These are phyloP conservation scores for Dendrothele bispora DNA, from an alignment of 768 basidiomycete species.

Conservation along the genomic window DNA sequence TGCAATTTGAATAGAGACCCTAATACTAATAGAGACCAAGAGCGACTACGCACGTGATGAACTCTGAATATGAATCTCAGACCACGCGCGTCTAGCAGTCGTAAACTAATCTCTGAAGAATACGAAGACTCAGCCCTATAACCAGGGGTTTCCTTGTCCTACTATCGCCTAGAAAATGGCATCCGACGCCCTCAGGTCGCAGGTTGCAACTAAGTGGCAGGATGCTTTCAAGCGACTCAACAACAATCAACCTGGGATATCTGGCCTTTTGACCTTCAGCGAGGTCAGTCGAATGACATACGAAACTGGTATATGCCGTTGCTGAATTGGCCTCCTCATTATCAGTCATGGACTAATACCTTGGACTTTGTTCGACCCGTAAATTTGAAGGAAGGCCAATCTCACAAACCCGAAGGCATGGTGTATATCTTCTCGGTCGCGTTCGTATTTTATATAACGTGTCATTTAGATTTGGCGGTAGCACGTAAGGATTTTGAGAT, in stretches of 20 bases:
- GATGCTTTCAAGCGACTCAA: slow-evolving; percentile 69
- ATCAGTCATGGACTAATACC: slow-evolving; percentile 61
- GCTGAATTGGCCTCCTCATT: not conserved
- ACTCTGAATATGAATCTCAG: too few relatives aligned
- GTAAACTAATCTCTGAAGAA: too few relatives aligned
- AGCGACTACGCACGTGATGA: too few relatives aligned
- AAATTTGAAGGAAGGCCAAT: slow-evolving; percentile 40
- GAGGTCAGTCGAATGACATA: slow-evolving; percentile 36
- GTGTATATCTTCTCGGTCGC: slow-evolving; percentile 10
- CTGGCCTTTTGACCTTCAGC: slow-evolving; percentile 64
- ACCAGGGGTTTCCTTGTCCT: too few relatives aligned
- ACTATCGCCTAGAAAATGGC: too few relatives aligned
- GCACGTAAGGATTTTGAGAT: slow-evolving; percentile 58
- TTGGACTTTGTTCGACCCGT: slow-evolving; percentile 55
- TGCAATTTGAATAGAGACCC: too few relatives aligned
- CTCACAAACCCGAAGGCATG: not conserved
- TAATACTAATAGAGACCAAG: too few relatives aligned
- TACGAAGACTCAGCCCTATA: too few relatives aligned
- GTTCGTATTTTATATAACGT: not conserved
- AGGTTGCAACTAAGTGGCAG: slow-evolving; percentile 72
- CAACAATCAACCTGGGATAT: slow-evolving; percentile 55
- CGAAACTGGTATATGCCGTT: not conserved
- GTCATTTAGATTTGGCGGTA: slow-evolving; percentile 41
- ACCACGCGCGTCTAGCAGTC: too few relatives aligned
- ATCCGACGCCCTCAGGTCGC: slow-evolving; percentile 60